These are phyloP conservation scores for Sarocladium kiliense DNA, from an alignment of 2,329 filamentous ascomycete genomes.

Conservation along the genomic window DNA sequence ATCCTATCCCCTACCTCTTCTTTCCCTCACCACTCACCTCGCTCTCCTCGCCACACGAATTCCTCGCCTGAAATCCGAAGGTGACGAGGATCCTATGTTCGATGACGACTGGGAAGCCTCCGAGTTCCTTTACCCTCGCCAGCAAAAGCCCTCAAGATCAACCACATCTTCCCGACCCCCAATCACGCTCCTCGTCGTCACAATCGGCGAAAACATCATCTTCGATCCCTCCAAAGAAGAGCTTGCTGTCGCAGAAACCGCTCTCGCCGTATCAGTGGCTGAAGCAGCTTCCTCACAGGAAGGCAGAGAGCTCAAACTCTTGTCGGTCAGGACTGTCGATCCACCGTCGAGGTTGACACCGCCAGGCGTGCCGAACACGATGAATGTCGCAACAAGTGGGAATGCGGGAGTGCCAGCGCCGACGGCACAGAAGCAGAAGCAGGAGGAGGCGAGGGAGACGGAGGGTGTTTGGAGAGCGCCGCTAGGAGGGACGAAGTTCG, in stretches of 20 bases:
- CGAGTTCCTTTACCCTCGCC: conserved; percentile 65
- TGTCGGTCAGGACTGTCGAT: conserved; percentile 69
- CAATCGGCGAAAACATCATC: conserved; percentile 81
- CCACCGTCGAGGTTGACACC: conserved; percentile 69
- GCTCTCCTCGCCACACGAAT: conserved; percentile 84
- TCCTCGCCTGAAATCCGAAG: conserved; percentile 78
- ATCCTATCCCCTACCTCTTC: conserved; percentile 86
- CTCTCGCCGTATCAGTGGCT: conserved; percentile 77
- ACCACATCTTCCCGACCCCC: conserved; percentile 56
- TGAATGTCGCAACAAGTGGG: conserved; percentile 45
- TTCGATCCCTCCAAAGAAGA: conserved; percentile 92
- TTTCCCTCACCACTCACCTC: conserved; percentile 89
- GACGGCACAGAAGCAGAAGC: conserved; percentile 34
- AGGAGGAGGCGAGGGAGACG: conserved; percentile 33
- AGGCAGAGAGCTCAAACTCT: conserved; percentile 48
- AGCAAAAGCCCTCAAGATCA: conserved; percentile 19
- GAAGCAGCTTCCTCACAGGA: conserved; percentile 43
- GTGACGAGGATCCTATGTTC: conserved; percentile 94
- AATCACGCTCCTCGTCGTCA: conserved; percentile 84
- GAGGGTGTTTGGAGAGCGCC: conserved; percentile 84
- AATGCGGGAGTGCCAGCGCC: conserved; percentile 16
- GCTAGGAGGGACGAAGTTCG: conserved; percentile 74
- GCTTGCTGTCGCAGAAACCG: conserved; percentile 84
- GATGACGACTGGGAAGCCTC: conserved; percentile 95
- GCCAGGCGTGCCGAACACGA: conserved; percentile 61